A percentile compares a stretch with the other conserved stretches of the same genome.
phyloP scores from a whole-genome alignment of 2,329 filamentous ascomycete species.

The Alternaria atra region DNA sequence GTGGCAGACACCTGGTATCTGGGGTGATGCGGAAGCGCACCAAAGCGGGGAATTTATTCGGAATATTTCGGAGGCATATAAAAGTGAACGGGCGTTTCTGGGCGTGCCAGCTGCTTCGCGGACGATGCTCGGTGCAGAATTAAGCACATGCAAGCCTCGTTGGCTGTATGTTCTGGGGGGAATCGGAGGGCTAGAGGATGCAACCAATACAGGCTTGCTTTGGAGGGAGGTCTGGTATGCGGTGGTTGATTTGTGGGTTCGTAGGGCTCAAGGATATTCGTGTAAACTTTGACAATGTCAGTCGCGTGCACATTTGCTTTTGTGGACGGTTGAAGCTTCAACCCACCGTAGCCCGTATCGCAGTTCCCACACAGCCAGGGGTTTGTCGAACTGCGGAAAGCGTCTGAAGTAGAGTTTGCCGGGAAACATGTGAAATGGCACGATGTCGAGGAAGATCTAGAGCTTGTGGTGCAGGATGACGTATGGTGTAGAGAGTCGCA shows the following conservation, averaged over 20 bases:
- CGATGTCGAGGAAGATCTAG: slow-evolving; percentile 24
- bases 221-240: slow-evolving; percentile 3
- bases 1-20: slow-evolving; percentile 24
- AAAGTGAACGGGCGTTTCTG: slow-evolving; percentile 16
- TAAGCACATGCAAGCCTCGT: slow-evolving; percentile 11
- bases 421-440: slow-evolving; percentile 41
- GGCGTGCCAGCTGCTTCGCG: not conserved
- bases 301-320: slow-evolving; percentile 16
- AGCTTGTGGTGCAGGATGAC: slow-evolving; percentile 36
- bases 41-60: slow-evolving; percentile 37
- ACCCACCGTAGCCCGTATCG: slow-evolving; percentile 29
- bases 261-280: slow-evolving; percentile 16
- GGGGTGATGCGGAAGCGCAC: slow-evolving; percentile 34
- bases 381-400: slow-evolving; percentile 40
- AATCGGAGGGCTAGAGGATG: not conserved
- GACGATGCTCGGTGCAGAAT: slow-evolving; percentile 6
- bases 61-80: slow-evolving; percentile 30
- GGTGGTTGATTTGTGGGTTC: slow-evolving; percentile 11
- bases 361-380: slow-evolving; percentile 36
- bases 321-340: not conserved
- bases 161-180: not conserved
- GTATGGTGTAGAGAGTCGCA: slow-evolving; percentile 28
- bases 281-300: slow-evolving; percentile 26
- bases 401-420: slow-evolving; percentile 30
- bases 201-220: not conserved